A percentile compares a stretch with the other conserved stretches of the same genome.
phyloP scores from a whole-genome alignment of 108 stramenopile species.

The Stephanodiscus minutulus region DNA sequence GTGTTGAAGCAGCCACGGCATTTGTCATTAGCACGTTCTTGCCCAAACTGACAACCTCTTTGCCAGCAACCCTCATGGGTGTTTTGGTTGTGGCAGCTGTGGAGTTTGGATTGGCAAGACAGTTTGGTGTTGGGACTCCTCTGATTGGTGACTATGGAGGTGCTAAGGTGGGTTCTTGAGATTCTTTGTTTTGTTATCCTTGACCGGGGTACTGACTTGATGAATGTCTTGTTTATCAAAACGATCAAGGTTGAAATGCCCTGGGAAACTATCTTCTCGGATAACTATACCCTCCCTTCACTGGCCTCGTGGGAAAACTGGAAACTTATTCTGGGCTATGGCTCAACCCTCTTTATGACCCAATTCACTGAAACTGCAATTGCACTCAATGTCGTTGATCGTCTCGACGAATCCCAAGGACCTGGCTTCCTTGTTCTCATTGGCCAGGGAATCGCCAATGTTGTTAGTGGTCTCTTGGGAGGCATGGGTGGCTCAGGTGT shows the following conservation, averaged over 20 bases:
- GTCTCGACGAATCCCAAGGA: conserved; percentile 42
- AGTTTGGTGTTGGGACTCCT: conserved; percentile 42
- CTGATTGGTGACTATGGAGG: conserved; percentile 51
- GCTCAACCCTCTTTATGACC: conserved; percentile 41
- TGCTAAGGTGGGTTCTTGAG: conserved; percentile 26
- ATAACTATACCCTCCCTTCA: conserved; percentile 30
- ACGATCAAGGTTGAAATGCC: conserved; percentile 23
- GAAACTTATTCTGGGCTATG: conserved; percentile 43
- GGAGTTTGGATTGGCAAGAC: conserved; percentile 40
- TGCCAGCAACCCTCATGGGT: conserved; percentile 40
- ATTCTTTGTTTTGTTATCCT: not conserved
- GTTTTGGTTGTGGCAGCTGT: conserved; percentile 28
- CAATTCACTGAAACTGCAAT: conserved; percentile 48
- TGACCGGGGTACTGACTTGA: not conserved
- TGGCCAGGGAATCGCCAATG: conserved; percentile 44
- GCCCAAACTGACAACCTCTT: conserved; percentile 41
- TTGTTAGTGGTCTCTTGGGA: conserved; percentile 43
- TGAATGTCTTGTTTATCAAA: not conserved
- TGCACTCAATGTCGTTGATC: conserved; percentile 47
- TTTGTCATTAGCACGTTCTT: conserved; percentile 28
- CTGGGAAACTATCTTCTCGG: conserved; percentile 30
- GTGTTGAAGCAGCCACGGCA: conserved; percentile 19
- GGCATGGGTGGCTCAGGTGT: conserved; percentile 52
- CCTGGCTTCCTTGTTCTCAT: conserved; percentile 42
- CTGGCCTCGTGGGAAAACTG: conserved; percentile 43